Base-by-base conservation (phyloP, 2,329 filamentous ascomycete species). In the Fusarium domesticum region DNA sequence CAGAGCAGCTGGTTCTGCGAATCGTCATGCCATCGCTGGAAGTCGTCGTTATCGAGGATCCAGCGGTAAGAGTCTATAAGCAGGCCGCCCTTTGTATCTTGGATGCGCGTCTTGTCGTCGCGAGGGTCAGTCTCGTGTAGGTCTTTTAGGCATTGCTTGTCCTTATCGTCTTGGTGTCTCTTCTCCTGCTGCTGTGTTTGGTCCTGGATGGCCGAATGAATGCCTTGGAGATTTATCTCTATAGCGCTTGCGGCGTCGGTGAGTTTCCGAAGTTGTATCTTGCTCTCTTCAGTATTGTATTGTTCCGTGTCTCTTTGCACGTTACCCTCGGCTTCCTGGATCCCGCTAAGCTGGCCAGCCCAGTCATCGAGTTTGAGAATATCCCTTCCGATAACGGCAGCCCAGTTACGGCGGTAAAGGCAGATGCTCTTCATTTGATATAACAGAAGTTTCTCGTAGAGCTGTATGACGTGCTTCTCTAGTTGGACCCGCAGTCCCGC, bases 41-140 rank as follows among this genome's bases (percentile, higher is more conserved):
- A 70, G 0, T 58, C 35, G 0, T 35, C 11, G 18, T 63, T 37
- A 0, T 59, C 43, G 1, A 72, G 54, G 8, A 73, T 57, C 69
- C 67, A 72, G 7, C 16, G 8, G 37, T 66, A 71, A 0, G 57
- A 62, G 12, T 65, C 64, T 4, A 16, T 2, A 0, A 69, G 43
- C 0, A 71, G 50, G 4, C 57, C 62, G 2, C 66, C 70, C 32
- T 70, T 71, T 0, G 50, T 59, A 0, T 51, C 18, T 37, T 70
- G 45, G 33, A 74, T 68, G 3, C 64, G 61, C 1, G 4, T 46
- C 42, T 69, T 72, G 25, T 72, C 67, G 3, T 57, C 7, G 1
- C 37, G 31, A 0, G 66, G 65, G 18, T 70, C 56, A 1, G 63
- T 70, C 0, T 47, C 14, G 1, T 35, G 40, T 14, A 68, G 39